Evolutionary conservation across 2,329 filamentous ascomycete species (phyloP).

Genomic region (Penicillium aurantiogriseum): DNA sequence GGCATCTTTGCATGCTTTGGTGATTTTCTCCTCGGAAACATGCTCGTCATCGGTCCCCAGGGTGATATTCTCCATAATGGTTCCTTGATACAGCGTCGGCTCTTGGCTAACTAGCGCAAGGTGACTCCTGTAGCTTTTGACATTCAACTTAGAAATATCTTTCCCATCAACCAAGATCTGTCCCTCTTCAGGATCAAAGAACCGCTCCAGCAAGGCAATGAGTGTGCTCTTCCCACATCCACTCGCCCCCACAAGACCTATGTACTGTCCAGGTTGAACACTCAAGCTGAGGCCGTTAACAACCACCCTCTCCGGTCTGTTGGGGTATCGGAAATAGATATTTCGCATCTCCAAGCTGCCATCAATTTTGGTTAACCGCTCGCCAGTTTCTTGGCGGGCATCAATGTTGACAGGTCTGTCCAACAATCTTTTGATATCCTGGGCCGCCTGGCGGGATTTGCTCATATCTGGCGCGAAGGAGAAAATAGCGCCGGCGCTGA

Average conservation of each 20-base stretch:
- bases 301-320: slow-evolving; percentile 14
- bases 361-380: slow-evolving; percentile 40
- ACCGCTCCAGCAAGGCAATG: slow-evolving; percentile 85
- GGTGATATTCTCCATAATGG: neutral
- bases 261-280: slow-evolving; percentile 43
- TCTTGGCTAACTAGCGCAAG: slow-evolving; percentile 91
- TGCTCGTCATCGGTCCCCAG: slow-evolving; percentile 43
- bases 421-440: slow-evolving; percentile 42
- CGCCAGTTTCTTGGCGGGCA: slow-evolving; percentile 1
- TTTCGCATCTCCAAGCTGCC: slow-evolving; percentile 58
- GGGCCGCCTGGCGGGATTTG: slow-evolving; percentile 31
- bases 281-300: slow-evolving; percentile 16
- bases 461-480: slow-evolving; percentile 32
- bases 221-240: slow-evolving; percentile 94
- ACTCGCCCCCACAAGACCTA: slow-evolving; percentile 82
- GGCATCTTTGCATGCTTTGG: neutral
- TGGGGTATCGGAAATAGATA: slow-evolving; percentile 37
- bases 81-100: slow-evolving; percentile 35
- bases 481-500: slow-evolving; percentile 29
- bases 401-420: slow-evolving; percentile 44
- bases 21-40: slow-evolving; percentile 54
- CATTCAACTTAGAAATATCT: slow-evolving; percentile 74
- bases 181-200: slow-evolving; percentile 84
- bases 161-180: slow-evolving; percentile 77
- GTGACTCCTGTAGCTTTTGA: slow-evolving; percentile 81